Evolutionary conservation across 1,139 yeast species (phyloP).

Genomic region (Barnettozyma hawaiiensis): DNA sequence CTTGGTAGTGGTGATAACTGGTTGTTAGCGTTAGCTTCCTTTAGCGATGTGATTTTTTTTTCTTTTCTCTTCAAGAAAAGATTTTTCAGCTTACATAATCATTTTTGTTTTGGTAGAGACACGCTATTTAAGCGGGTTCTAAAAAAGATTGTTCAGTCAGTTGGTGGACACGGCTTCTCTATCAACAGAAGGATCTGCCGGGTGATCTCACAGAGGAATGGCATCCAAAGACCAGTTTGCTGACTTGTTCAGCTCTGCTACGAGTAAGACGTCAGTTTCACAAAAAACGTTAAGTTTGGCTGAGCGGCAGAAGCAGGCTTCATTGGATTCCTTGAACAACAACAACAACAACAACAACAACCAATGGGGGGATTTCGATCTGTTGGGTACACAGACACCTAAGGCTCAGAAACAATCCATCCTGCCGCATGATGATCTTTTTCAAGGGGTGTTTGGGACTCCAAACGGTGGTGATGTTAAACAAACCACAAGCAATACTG

Average conservation of each 20-base stretch:
- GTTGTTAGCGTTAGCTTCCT: no score
- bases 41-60: conserved; percentile 1
- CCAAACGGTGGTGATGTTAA: no score
- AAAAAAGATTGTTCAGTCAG: no score
- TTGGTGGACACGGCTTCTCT: no score
- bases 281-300: conserved; percentile 28
- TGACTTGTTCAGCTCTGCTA: conserved; percentile 33
- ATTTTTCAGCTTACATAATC: conserved; percentile 2
- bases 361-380: conserved; percentile 25
- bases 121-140: no score
- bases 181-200: no score
- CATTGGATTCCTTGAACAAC: conserved; percentile 5
- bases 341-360: conserved; percentile 1
- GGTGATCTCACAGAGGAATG: conserved; percentile 14
- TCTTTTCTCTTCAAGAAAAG: not conserved
- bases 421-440: conserved; percentile 13
- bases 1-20: not conserved
- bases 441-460: conserved; percentile 26
- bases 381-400: conserved; percentile 15
- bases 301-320: conserved; percentile 25
- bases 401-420: not conserved
- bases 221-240: conserved; percentile 39
- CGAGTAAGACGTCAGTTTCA: conserved; percentile 25
- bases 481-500: no score
- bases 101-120: not conserved